These are phyloP conservation scores for Cicer bijugum DNA, from an alignment of 306 rosid genomes.

Conservation along the genomic window DNA sequence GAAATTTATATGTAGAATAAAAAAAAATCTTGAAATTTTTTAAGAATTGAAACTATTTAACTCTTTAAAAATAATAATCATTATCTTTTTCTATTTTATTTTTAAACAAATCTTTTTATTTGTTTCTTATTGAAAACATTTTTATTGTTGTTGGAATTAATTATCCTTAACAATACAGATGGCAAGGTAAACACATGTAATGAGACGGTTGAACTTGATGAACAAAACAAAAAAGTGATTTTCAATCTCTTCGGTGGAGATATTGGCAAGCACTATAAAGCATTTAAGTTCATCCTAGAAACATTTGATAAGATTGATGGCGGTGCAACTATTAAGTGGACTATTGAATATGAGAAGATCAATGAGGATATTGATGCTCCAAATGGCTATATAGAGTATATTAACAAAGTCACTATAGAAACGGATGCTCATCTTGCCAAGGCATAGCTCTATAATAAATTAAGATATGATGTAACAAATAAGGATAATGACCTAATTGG, in stretches of 20 bases:
- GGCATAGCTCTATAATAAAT: not conserved
- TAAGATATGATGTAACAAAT: no score
- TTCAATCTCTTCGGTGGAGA: slow-evolving; percentile 30
- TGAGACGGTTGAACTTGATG: not conserved
- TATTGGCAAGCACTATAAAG: not conserved
- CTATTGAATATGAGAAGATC: slow-evolving; percentile 39
- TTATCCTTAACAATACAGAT: not conserved
- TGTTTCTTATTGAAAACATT: not conserved
- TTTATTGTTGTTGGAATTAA: not conserved
- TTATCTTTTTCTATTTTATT: not conserved
- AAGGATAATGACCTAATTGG: no score
- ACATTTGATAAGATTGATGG: not conserved
- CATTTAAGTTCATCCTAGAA: not conserved
- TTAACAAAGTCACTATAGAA: slow-evolving; percentile 5
- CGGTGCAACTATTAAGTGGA: slow-evolving; percentile 26
- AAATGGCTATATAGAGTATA: not conserved
- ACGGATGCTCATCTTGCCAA: slow-evolving; percentile 31
- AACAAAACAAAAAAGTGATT: not conserved
- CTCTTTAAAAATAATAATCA: no score
- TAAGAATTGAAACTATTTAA: no score
- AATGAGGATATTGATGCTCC: slow-evolving; percentile 43
- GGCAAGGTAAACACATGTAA: slow-evolving; percentile 35
- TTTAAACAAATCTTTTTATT: not conserved
- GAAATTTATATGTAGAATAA: no score
- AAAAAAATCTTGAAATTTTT: no score